Base-by-base conservation (phyloP, 768 basidiomycete genomes). In the Lentinula sp. region DNA sequence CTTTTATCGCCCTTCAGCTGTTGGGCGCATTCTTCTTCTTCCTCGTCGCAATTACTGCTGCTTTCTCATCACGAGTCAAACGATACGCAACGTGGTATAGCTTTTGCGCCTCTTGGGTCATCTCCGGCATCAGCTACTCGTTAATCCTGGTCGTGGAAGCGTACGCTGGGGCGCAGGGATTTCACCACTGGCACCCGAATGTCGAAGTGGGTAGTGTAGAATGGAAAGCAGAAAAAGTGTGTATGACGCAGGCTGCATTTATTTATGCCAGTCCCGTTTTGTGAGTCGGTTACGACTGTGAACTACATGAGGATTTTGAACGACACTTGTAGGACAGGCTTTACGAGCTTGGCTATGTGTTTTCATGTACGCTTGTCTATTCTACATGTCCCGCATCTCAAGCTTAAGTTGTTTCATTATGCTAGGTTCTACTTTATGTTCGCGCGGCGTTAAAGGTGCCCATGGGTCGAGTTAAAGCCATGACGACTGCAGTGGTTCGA, bases 71-170 rank as follows among this genome's bases (percentile, higher is more conserved):
- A 64, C 37, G 39, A 40, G 37, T 64, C 66, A 21, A 66, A 67
- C 8, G 71, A 40, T 68, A 68, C n/a, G 62, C 70, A 45, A 68
- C 70, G 10, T 73, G 71, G 71, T 69, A 67, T 31, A 73, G 67
- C 55, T 73, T 73, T 51, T 67, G 65, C 49, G 64, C 67, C 15
- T 69, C 69, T 11, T 73, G 71, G 71, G 66, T 70, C 7, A 67
- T 71, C 2, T 73, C 70, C 13, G 65, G 67, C 28, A 42, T 69
- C 9, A 68, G 70, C 10, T 73, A 70, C 62, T 65, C 69, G 16
- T 64, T 73, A 3, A 63, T 70, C 5, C 59, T 71, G 8, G 51
- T 67, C 11, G 39, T 59, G 15, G 39, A 59, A 3, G 54, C 58
- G 6, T 39, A 65, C 21, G 64, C 67, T 0, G 34, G 58, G 10